These are phyloP conservation scores for Cladosporium sp. DNA, from an alignment of 2,329 filamentous ascomycete genomes.

Conservation along the genomic window DNA sequence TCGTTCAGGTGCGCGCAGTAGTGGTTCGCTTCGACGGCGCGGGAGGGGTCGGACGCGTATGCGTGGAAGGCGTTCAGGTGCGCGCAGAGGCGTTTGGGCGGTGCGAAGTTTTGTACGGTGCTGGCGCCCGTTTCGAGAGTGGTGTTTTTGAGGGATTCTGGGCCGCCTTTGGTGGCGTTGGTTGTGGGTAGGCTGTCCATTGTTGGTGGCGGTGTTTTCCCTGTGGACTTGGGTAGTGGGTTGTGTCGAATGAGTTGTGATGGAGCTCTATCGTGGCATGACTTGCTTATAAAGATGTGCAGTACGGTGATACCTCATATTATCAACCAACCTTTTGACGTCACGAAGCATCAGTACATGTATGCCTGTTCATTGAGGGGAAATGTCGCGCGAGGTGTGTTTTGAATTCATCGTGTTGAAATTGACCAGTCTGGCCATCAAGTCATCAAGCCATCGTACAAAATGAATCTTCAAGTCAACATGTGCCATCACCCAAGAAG, in stretches of 20 bases:
- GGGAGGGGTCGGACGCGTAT: constrained; percentile 44
- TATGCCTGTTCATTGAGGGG: too few species aligned
- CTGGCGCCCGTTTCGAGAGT: constrained; percentile 59
- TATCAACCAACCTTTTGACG: constrained; percentile 8
- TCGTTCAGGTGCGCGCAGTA: constrained; percentile 77
- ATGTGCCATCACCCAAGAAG: too few species aligned
- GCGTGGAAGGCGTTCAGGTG: constrained; percentile 73
- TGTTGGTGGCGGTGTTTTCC: neutral
- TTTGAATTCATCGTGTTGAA: too few species aligned
- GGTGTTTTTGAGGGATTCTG: constrained; percentile 52
- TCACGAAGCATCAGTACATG: constrained; percentile 1
- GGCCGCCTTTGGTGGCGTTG: constrained; percentile 46
- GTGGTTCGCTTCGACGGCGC: constrained; percentile 73
- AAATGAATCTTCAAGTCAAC: too few species aligned
- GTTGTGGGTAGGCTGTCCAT: constrained; percentile 36
- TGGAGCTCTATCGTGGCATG: too few species aligned
- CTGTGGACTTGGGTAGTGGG: too few species aligned
- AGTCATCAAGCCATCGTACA: too few species aligned
- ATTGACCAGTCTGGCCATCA: too few species aligned
- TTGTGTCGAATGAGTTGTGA: too few species aligned
- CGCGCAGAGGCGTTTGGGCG: constrained; percentile 70
- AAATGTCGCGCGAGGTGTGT: too few species aligned
- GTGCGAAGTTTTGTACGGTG: constrained; percentile 62
- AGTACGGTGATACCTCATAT: too few species aligned
- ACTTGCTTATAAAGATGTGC: too few species aligned